Evolutionary conservation across 495 filamentous ascomycete genomes (phyloP), one percentile per base, ranked within the genome.

Genomic region (Hypoxylon fragiforme): DNA sequence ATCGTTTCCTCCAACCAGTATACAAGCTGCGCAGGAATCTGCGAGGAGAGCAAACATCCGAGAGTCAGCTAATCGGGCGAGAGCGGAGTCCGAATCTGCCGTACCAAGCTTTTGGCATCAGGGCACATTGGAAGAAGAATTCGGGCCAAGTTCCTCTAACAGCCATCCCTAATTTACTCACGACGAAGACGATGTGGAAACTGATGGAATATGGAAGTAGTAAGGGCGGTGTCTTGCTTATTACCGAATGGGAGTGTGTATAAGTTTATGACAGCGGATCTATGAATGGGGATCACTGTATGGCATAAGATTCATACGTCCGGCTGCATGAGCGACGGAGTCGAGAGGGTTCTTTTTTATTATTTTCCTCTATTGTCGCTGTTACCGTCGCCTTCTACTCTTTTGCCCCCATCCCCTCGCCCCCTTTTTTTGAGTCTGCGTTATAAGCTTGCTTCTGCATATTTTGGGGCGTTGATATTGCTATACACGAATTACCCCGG

Each of bases 291-390:
- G 47, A 52, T 43, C 30, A 50, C 34, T 53, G 44, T 58, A 60
- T 44, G 45, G 39, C 50, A 41, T 54, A 44, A 16, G 53, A 57
- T 53, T 45, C 49, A 54, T 54, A 62, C 50, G 41, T 59, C 60
- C 60, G 50, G 36, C 35, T 57, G 60, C 60, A 63, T 63, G 36
- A 63, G 60, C 60, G 60, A 59, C 22, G 60, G 60, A 57, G 60
- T 59, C 48, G 60, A 59, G 41, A 39, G 47, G 26, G 43, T 11
- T 41, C 54, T 48, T 44, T 13, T 50, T 53, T 48, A n/a, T 37
- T 13, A n/a, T 5, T 18, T 18, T 37, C 2, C 14, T 37, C 9
- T 28, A 28, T 9, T 9, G 24, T 9, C 24, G 4, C 9, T 28
- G 24, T 5, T 24, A 15, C 34, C 40, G 13, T 38, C 44, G 40